phyloP scores from a whole-genome alignment of 2,329 filamentous ascomycete species.

The Xylariaceae sp. region DNA sequence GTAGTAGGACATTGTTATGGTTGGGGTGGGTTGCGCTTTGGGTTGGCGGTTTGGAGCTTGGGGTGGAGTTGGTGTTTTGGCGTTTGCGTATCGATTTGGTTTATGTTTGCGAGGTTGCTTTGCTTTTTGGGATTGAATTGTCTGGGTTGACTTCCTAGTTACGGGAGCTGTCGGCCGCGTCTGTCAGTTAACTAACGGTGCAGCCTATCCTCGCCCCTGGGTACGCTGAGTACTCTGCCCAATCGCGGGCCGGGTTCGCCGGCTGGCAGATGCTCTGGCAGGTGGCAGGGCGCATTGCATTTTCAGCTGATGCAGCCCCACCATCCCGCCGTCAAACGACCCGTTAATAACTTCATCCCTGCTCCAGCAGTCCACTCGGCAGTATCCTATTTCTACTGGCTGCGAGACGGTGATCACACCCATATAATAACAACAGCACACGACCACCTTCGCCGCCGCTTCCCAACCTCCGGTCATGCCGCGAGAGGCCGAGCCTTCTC shows the following conservation, averaged over 20 bases:
- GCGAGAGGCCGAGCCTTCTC: conserved; percentile 83
- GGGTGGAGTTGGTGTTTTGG: neutral
- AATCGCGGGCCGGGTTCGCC: too few relatives aligned
- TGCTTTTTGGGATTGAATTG: neutral
- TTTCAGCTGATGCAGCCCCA: conserved; percentile 14
- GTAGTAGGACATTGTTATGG: conserved; percentile 81
- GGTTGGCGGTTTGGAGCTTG: too few relatives aligned
- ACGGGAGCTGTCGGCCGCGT: too few relatives aligned
- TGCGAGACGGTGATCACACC: conserved; percentile 21
- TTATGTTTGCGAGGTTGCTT: neutral
- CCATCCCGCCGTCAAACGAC: conserved; percentile 24
- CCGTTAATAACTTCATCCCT: neutral
- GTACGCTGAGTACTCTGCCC: too few relatives aligned
- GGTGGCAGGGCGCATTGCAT: neutral
- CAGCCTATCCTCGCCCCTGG: too few relatives aligned
- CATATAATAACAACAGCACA: conserved; percentile 18
- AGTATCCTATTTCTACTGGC: neutral
- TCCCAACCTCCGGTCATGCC: conserved; percentile 60
- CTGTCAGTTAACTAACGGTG: too few relatives aligned
- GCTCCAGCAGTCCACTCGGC: neutral
- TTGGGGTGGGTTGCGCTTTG: too few relatives aligned
- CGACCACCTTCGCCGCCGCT: conserved; percentile 9
- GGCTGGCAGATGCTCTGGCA: neutral
- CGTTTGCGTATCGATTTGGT: neutral
- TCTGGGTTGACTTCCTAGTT: too few relatives aligned